phyloP scores from a whole-genome alignment of 2,329 filamentous ascomycete genomes.

The Calonectria montana region DNA sequence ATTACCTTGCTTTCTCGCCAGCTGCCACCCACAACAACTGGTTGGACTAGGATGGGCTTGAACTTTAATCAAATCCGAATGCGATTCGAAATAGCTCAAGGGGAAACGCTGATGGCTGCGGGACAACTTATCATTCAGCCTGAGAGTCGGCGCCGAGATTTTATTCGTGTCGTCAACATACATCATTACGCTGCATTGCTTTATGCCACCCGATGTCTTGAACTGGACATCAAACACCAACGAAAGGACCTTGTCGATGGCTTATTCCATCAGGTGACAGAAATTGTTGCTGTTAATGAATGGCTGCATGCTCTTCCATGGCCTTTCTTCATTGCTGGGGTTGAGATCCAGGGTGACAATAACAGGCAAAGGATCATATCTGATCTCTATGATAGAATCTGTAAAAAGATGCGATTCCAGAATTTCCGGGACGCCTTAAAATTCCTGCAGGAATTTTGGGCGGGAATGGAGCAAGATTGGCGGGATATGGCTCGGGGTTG shows the following conservation, averaged over 20 bases:
- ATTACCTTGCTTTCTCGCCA: slow-evolving; percentile 21
- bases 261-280: slow-evolving; percentile 13
- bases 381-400: background rate
- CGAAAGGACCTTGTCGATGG: background rate
- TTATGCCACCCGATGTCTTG: slow-evolving; percentile 11
- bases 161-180: slow-evolving; percentile 16
- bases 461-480: slow-evolving; percentile 11
- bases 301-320: slow-evolving; percentile 19
- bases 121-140: background rate
- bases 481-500: background rate
- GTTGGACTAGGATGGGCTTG: background rate
- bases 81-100: slow-evolving; percentile 17
- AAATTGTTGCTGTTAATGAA: slow-evolving; percentile 5
- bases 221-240: background rate
- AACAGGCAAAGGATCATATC: background rate
- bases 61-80: slow-evolving; percentile 4
- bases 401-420: slow-evolving; percentile 18
- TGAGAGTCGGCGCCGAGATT: slow-evolving; percentile 12
- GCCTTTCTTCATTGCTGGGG: slow-evolving; percentile 20
- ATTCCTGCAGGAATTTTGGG: slow-evolving; percentile 23
- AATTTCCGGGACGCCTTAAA: slow-evolving; percentile 14
- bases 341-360: background rate
- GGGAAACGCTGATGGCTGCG: slow-evolving; percentile 21
- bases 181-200: slow-evolving; percentile 20
- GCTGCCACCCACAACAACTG: background rate